phyloP scores from a whole-genome alignment of 352 stramenopile genomes.

The Phytophthora tentaculata region DNA sequence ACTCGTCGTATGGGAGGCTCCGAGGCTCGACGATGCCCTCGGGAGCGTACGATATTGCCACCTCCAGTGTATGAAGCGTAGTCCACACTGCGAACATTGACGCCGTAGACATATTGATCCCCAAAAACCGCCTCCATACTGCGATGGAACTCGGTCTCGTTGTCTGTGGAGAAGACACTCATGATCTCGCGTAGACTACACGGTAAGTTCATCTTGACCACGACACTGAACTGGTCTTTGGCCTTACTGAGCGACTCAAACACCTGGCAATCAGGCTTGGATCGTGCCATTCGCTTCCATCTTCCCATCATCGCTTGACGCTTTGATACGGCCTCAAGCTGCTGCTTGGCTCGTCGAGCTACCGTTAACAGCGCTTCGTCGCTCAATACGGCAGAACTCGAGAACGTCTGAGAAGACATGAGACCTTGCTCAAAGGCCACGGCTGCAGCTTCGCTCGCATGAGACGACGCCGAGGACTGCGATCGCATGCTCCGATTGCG shows the following conservation, averaged over 20 bases:
- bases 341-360: conserved; percentile 48
- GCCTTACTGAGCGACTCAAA: conserved; percentile 51
- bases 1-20: conserved; percentile 15
- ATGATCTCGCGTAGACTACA: conserved; percentile 68
- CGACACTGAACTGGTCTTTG: conserved; percentile 63
- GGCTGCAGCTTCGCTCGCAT: conserved; percentile 21
- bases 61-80: conserved; percentile 24
- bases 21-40: conserved; percentile 20
- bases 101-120: conserved; percentile 63
- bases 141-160: conserved; percentile 57
- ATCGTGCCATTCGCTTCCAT: conserved; percentile 48
- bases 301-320: conserved; percentile 50
- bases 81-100: conserved; percentile 51
- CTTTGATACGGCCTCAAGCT: conserved; percentile 52
- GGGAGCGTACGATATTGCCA: conserved; percentile 2
- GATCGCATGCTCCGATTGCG: conserved; percentile 18
- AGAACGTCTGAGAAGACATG: conserved; percentile 44
- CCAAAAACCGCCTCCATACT: conserved; percentile 73
- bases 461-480: conserved; percentile 31
- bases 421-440: conserved; percentile 37
- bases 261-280: conserved; percentile 52
- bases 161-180: conserved; percentile 59
- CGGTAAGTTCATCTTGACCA: conserved; percentile 65
- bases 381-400: conserved; percentile 34
- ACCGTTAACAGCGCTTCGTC: conserved; percentile 41